These are phyloP conservation scores for Paracorniculantispora psalliotae DNA, from an alignment of 2,329 filamentous ascomycete genomes.

Conservation along the genomic window DNA sequence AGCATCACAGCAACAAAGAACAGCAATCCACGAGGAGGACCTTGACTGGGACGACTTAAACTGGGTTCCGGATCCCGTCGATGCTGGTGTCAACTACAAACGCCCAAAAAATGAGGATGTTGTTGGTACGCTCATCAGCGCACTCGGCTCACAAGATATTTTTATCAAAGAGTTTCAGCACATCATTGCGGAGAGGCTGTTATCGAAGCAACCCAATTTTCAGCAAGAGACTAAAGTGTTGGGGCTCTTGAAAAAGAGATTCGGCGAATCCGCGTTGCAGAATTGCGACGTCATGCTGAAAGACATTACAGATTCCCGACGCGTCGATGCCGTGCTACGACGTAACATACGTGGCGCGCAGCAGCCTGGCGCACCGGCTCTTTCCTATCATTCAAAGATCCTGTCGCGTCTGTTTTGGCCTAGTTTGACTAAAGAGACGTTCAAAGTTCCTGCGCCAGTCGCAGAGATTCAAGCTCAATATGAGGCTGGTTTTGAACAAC, in stretches of 20 bases:
- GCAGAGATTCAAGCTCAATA: constrained; percentile 62
- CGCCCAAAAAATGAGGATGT: constrained; percentile 86
- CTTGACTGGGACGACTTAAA: constrained; percentile 88
- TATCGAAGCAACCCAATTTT: constrained; percentile 62
- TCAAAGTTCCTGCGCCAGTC: constrained; percentile 57
- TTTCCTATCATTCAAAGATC: constrained; percentile 71
- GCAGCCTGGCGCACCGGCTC: constrained; percentile 16
- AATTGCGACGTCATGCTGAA: constrained; percentile 97
- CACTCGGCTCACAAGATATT: constrained; percentile 82
- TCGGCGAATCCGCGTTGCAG: constrained; percentile 81
- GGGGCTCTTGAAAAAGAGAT: constrained; percentile 79
- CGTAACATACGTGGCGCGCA: constrained; percentile 28
- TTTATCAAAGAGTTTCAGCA: constrained; percentile 93
- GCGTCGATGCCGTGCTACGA: constrained; percentile 64
- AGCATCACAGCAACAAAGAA: constrained; percentile 48
- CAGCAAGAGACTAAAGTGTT: constrained; percentile 78
- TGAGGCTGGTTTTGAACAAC: constrained; percentile 66
- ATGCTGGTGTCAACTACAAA: constrained; percentile 88
- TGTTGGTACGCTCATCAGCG: constrained; percentile 80
- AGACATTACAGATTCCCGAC: constrained; percentile 79
- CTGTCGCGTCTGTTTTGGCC: constrained; percentile 95
- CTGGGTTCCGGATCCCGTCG: constrained; percentile 89
- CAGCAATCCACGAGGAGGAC: constrained; percentile 58
- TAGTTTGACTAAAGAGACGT: constrained; percentile 64
- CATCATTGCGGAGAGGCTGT: constrained; percentile 78